A percentile compares a stretch with the other conserved stretches of the same genome.
These are phyloP conservation scores for Candida ipomoeae DNA, from an alignment of 805 yeast species.

Conservation along the genomic window DNA sequence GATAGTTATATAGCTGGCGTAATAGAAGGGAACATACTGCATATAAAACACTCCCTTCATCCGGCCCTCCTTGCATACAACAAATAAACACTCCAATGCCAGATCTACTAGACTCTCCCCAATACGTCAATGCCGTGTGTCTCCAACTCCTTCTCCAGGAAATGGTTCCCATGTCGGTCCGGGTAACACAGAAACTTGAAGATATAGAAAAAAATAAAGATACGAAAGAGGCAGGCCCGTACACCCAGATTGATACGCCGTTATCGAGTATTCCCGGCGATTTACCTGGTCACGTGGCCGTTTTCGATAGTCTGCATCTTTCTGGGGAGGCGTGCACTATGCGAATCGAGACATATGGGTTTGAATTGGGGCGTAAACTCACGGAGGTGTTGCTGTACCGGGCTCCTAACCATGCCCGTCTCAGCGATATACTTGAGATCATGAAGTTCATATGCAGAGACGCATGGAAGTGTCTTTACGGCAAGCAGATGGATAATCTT, in stretches of 20 bases:
- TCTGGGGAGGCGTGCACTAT: conserved; percentile 48
- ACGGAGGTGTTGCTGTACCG: conserved; percentile 46
- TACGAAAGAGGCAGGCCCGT: conserved; percentile 5
- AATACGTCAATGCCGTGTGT: conserved; percentile 49
- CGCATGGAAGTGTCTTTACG: conserved; percentile 76
- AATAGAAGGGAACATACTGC: too few relatives aligned
- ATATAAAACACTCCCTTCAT: too few relatives aligned
- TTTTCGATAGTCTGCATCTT: conserved; percentile 32
- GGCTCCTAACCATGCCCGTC: conserved; percentile 37
- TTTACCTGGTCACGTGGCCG: conserved; percentile 41
- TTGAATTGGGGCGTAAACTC: conserved; percentile 56
- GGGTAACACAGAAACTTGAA: conserved; percentile 50
- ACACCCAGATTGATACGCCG: conserved; percentile 25
- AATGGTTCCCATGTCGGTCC: conserved; percentile 65
- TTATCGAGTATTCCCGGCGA: conserved; percentile 30
- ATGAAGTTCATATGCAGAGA: conserved; percentile 93
- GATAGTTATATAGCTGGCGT: too few relatives aligned
- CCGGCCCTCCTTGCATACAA: neutral
- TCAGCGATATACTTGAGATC: conserved; percentile 67
- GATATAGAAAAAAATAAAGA: neutral
- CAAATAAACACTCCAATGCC: neutral
- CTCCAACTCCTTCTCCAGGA: conserved; percentile 70
- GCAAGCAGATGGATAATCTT: conserved; percentile 86
- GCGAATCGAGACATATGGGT: conserved; percentile 70
- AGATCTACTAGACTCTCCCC: conserved; percentile 12